phyloP scores from a whole-genome alignment of 495 filamentous ascomycete genomes.

The Podospora tetraspora region DNA sequence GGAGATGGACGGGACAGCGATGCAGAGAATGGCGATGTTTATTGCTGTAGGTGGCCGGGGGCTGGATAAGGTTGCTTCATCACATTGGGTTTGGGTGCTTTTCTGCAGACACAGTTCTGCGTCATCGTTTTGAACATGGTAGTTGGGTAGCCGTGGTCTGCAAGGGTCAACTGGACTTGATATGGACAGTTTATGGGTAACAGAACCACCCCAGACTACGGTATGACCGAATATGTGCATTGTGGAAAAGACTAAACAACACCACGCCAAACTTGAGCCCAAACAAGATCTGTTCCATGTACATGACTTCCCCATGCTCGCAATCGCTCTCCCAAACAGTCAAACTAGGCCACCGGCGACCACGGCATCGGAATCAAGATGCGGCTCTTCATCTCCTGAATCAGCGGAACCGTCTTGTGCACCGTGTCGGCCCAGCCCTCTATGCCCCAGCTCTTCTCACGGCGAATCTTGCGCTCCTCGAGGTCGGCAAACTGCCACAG shows the following conservation, averaged over 20 bases:
- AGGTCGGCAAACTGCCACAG: constrained; percentile 98
- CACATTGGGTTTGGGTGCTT: neutral
- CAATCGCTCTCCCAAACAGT: neutral
- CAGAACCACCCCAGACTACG: neutral
- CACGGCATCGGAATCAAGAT: constrained; percentile 93
- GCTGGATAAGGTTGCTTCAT: neutral
- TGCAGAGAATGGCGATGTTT: neutral
- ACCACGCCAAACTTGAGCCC: neutral
- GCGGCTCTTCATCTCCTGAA: constrained; percentile 90
- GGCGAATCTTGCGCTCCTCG: constrained; percentile 82
- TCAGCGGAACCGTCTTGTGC: constrained; percentile 95
- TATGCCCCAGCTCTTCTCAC: constrained; percentile 92
- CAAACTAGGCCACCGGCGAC: constrained; percentile 74
- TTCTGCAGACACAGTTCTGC: neutral
- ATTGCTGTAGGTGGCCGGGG: neutral
- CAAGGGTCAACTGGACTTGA: neutral
- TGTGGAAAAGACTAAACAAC: neutral
- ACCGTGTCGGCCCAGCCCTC: constrained; percentile 97
- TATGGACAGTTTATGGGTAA: neutral
- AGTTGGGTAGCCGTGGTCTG: neutral
- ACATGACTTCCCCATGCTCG: constrained; percentile 1
- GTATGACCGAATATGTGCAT: neutral
- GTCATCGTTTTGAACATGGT: neutral
- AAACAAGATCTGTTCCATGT: constrained; percentile 3
- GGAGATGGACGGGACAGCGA: neutral